Conservation (phyloP, 2,329 filamentous ascomycete genomes). For the Aureobasidium uvarum region DNA sequence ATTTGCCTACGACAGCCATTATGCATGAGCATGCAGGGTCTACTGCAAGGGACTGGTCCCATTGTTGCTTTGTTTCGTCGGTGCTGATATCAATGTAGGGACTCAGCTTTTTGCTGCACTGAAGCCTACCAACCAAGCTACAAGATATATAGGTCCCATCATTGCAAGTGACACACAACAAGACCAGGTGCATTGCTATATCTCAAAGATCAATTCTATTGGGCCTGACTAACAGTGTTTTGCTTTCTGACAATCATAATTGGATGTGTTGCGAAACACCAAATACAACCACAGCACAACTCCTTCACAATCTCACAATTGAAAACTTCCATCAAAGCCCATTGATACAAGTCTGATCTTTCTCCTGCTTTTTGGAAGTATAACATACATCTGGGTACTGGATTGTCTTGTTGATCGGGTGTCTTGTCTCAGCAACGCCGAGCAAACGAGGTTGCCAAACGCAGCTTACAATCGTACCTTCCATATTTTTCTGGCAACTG, state of each 20-base stretch:
- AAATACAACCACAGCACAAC: not conserved
- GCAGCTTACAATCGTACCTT: not conserved
- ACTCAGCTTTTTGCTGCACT: no score
- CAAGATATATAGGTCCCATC: not conserved
- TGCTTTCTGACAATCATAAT: no score
- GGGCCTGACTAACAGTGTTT: no score
- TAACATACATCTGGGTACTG: not conserved
- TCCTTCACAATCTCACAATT: not conserved
- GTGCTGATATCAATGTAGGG: not conserved
- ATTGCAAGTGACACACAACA: not conserved
- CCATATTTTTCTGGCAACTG: not conserved
- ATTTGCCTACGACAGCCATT: not conserved
- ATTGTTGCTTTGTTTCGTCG: not conserved
- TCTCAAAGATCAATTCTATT: not conserved
- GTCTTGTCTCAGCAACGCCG: not conserved
- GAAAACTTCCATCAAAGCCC: not conserved
- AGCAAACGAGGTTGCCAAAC: slow-evolving; percentile 3
- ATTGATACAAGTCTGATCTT: not conserved
- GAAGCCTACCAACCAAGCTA: not conserved
- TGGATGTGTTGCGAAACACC: no score
- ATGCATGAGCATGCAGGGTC: not conserved
- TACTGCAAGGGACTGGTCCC: not conserved
- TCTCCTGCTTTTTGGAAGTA: no score
- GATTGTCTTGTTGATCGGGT: not conserved
- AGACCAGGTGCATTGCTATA: not conserved